Conservation (phyloP, 805 yeast genomes). For the Yarrowia sp. region DNA sequence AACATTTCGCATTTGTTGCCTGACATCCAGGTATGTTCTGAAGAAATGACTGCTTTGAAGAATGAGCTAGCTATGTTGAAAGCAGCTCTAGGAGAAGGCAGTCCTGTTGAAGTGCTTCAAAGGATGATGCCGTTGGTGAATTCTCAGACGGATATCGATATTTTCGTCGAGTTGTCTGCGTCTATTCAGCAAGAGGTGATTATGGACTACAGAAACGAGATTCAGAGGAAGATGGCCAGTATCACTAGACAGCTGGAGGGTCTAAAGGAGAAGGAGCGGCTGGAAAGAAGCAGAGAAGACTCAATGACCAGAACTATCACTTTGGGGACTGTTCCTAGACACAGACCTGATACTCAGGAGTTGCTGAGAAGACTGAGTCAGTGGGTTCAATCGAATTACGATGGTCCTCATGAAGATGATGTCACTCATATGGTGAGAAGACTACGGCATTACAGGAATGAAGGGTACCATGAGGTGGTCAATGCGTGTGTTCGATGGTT, state of each 20-base stretch:
- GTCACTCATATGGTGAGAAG: slow-evolving; percentile 3
- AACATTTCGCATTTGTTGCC: slow-evolving; percentile 5
- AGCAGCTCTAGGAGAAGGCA: slow-evolving; percentile 3
- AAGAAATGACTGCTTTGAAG: slow-evolving; percentile 5
- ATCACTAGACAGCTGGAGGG: slow-evolving; percentile 9
- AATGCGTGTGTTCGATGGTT: slow-evolving; percentile 24
- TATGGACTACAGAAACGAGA: slow-evolving; percentile 50
- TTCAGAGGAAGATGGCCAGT: slow-evolving; percentile 62
- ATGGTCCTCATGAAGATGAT: slow-evolving; percentile 28
- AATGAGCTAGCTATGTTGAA: slow-evolving; percentile 3
- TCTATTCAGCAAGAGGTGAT: slow-evolving; percentile 35
- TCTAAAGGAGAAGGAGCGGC: slow-evolving; percentile 31
- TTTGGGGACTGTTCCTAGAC: neutral
- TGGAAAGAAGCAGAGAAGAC: slow-evolving; percentile 1
- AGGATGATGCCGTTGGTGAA: slow-evolving; percentile 32
- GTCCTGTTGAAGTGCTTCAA: slow-evolving; percentile 1
- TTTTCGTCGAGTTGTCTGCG: slow-evolving; percentile 67
- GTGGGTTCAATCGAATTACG: slow-evolving; percentile 9
- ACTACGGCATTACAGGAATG: neutral
- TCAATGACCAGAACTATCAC: slow-evolving; percentile 1
- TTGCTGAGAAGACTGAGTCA: neutral
- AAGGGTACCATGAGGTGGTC: slow-evolving; percentile 27
- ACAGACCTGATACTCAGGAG: slow-evolving; percentile 13
- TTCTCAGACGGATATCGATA: slow-evolving; percentile 64
- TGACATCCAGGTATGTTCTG: slow-evolving; percentile 6